These are phyloP conservation scores for Clarkia xantiana DNA, from an alignment of 345 rosid species.

Conservation along the genomic window DNA sequence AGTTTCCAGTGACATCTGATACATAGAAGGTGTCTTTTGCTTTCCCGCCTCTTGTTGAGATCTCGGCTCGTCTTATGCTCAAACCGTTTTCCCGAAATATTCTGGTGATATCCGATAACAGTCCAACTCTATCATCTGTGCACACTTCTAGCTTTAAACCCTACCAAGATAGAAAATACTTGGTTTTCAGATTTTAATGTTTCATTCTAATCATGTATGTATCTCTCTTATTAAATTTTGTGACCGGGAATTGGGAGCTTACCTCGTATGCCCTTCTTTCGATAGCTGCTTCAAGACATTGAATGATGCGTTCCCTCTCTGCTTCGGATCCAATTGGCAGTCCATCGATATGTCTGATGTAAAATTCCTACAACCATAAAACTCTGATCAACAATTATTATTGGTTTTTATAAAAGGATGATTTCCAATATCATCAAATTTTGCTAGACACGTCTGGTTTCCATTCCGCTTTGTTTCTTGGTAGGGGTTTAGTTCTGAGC, in stretches of 20 bases:
- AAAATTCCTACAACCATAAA: conserved; percentile 39
- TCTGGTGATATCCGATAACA: conserved; percentile 44
- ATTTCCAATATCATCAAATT: neutral
- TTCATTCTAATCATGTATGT: neutral
- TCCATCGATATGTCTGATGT: conserved; percentile 51
- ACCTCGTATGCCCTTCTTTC: conserved; percentile 40
- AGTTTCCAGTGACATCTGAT: conserved; percentile 34
- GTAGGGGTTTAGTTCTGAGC: too few relatives aligned
- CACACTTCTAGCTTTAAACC: conserved; percentile 39
- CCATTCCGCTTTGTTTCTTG: too few relatives aligned
- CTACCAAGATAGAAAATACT: conserved; percentile 10
- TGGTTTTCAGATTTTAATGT: neutral
- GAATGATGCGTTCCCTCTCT: conserved; percentile 36
- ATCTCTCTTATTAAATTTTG: neutral
- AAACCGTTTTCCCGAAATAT: conserved; percentile 40
- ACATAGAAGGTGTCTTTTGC: conserved; percentile 40
- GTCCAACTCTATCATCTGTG: conserved; percentile 37
- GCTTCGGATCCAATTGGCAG: conserved; percentile 38
- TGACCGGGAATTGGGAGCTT: conserved; percentile 1
- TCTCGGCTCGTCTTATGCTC: conserved; percentile 41
- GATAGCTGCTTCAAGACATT: conserved; percentile 49
- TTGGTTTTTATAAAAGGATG: neutral
- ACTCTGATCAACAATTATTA: conserved; percentile 2
- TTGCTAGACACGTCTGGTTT: too few relatives aligned
- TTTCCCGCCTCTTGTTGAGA: conserved; percentile 31